Percentiles rank a stretch among this genome's conserved stretches.
These are phyloP conservation scores for Curvularia sp. DNA, from an alignment of 2,329 filamentous ascomycete genomes.

Conservation along the genomic window DNA sequence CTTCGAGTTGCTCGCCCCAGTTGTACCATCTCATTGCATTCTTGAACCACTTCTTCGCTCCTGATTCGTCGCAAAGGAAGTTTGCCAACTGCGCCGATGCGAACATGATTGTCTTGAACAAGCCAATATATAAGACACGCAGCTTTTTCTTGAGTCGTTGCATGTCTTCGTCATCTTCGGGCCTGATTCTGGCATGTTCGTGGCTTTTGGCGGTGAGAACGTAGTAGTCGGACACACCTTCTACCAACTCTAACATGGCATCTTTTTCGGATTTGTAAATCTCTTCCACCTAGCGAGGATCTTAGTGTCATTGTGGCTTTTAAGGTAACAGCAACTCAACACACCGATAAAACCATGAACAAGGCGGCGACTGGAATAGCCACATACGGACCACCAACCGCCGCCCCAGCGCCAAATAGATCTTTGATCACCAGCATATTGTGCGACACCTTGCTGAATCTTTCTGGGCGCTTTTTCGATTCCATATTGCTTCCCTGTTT, in stretches of 20 bases:
- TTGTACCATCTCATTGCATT: constrained; percentile 25
- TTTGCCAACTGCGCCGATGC: constrained; percentile 26
- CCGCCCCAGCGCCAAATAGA: constrained; percentile 22
- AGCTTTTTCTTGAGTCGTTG: constrained; percentile 20
- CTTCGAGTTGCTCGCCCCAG: constrained; percentile 25
- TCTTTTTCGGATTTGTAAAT: constrained; percentile 22
- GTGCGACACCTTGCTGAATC: constrained; percentile 14
- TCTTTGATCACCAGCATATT: constrained; percentile 26
- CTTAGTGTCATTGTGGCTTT: background rate
- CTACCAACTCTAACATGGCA: constrained; percentile 24
- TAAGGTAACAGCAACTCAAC: background rate
- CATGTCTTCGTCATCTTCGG: constrained; percentile 23
- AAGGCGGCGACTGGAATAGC: constrained; percentile 26
- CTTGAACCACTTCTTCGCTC: constrained; percentile 20
- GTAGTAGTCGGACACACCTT: constrained; percentile 19
- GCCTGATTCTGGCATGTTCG: constrained; percentile 12
- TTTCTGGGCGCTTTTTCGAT: constrained; percentile 17
- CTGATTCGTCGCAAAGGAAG: constrained; percentile 16
- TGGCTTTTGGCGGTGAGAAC: constrained; percentile 22
- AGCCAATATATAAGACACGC: constrained; percentile 18
- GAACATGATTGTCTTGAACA: constrained; percentile 24
- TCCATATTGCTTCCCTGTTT: constrained; percentile 14
- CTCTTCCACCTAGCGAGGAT: constrained; percentile 17
- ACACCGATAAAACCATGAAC: constrained; percentile 27
- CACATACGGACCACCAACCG: constrained; percentile 26